These are phyloP conservation scores for Endoconidiophora polonica DNA, from an alignment of 2,329 filamentous ascomycete species.

Conservation along the genomic window DNA sequence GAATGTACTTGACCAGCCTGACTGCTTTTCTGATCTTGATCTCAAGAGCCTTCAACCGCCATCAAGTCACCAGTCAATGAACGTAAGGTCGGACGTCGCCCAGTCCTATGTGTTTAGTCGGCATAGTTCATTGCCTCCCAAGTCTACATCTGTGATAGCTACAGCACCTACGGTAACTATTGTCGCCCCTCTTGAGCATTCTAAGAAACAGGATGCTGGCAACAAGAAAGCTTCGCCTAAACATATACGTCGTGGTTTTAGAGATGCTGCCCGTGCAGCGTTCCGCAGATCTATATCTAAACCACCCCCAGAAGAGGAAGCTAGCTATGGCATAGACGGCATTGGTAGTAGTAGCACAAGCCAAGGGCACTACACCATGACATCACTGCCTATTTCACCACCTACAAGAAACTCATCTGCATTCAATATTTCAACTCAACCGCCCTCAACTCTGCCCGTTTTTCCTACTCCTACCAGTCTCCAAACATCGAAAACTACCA, in stretches of 20 bases:
- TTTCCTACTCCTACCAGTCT: background rate
- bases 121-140: background rate
- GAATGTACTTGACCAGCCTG: background rate
- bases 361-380: conserved; percentile 8
- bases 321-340: background rate
- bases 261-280: conserved; percentile 9
- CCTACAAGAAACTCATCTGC: background rate
- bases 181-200: background rate
- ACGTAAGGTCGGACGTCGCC: background rate
- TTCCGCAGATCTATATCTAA: conserved; percentile 7
- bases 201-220: background rate
- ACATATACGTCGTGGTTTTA: conserved; percentile 5
- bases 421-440: background rate
- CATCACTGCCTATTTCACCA: background rate
- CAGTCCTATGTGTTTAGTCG: background rate
- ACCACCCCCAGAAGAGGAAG: conserved; percentile 4
- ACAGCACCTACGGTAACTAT: conserved; percentile 8
- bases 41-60: background rate
- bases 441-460: background rate
- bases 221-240: background rate
- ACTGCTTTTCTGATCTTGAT: background rate
- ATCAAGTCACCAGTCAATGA: background rate
- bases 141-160: background rate
- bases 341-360: background rate
- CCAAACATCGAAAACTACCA: background rate